Base-by-base conservation (phyloP, 2,329 filamentous ascomycete genomes). In the Cladophialophora yegresii region DNA sequence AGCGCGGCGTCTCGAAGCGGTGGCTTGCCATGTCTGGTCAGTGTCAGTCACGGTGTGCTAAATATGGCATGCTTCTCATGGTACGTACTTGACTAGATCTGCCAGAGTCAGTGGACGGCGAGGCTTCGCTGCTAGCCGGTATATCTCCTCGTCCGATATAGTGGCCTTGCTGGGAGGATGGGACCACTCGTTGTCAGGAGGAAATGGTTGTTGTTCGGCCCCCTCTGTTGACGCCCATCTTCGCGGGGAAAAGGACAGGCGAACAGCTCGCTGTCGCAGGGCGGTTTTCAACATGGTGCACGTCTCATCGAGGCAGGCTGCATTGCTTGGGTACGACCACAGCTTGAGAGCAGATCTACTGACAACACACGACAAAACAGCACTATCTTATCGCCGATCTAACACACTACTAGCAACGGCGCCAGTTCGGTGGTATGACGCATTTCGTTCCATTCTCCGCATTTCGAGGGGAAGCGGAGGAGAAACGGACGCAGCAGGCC, bases 21-120 rank as follows among this genome's bases (percentile, higher is more conserved):
- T 33, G 93, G 93, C 6, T 90, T 88, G 66, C 95, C 95, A 78
- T 88, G 85, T 75, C 85, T 71, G 60, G 13, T 58, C 12, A 58
- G 16, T 33, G 58, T 71, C 61, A 64, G 62, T 70, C 45, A 59
- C 22, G 13, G 56, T 23, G 30, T n/a, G 12, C 32, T 16, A 36
- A 4, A 28, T 20, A 33, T 1, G 40, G 66, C 81, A 71, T 82
- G 10, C 13, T 16, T 43, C 13, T 43, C 36, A 43, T 43, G 36
- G 36, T n/a, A 20, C 47, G 23, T 50, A 96, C 90, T 89, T 93
- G 71, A 97, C 90, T 5, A 99, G 83, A 74, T 98, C 95, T 63
- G 89, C 88, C 36, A 99, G 85, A 28, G 91, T 95, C 73, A 98
- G 81, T 10, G 89, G 86, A 73, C 96, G 90, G 58, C 96, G 85